Conservation (phyloP, 1,284 basidiomycete species). For the Trichosporon coremiiforme region DNA sequence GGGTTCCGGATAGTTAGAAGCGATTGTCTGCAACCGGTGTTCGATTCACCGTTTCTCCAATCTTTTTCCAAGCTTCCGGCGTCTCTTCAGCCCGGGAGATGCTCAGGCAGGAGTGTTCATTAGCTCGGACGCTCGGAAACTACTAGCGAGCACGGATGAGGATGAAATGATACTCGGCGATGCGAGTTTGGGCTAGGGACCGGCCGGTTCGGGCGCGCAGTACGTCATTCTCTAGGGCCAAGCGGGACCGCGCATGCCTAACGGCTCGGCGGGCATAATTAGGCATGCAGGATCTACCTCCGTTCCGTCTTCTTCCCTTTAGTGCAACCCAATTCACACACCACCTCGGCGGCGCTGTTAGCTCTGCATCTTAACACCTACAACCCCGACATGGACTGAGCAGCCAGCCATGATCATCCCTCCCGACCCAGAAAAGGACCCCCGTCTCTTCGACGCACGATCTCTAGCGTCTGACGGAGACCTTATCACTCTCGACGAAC, state of each 20-base stretch:
- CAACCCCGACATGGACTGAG: constrained; percentile 17
- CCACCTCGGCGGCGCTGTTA: constrained; percentile 9
- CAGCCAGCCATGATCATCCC: constrained; percentile 53
- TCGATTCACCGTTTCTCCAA: constrained; percentile 17
- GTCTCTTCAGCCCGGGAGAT: neutral
- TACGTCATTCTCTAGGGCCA: constrained; percentile 1
- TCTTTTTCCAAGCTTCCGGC: neutral
- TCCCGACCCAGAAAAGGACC: constrained; percentile 56
- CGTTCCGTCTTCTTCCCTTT: constrained; percentile 14
- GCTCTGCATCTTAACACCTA: constrained; percentile 15
- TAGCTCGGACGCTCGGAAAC: neutral
- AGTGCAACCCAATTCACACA: constrained; percentile 18
- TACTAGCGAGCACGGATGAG: neutral
- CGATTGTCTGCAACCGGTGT: constrained; percentile 18
- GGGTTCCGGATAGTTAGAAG: neutral
- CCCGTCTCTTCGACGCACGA: constrained; percentile 41
- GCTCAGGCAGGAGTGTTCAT: neutral
- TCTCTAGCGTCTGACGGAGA: constrained; percentile 22
- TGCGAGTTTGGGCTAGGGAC: neutral
- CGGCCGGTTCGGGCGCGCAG: too few species aligned
- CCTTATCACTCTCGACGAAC: constrained; percentile 24
- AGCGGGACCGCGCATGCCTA: neutral
- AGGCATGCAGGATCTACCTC: constrained; percentile 16
- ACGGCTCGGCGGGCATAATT: neutral
- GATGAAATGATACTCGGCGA: neutral